Percentiles rank a stretch among this genome's conserved stretches.
These are phyloP conservation scores for Aureobasidium mangrovei DNA, from an alignment of 2,329 filamentous ascomycete species.

Conservation along the genomic window DNA sequence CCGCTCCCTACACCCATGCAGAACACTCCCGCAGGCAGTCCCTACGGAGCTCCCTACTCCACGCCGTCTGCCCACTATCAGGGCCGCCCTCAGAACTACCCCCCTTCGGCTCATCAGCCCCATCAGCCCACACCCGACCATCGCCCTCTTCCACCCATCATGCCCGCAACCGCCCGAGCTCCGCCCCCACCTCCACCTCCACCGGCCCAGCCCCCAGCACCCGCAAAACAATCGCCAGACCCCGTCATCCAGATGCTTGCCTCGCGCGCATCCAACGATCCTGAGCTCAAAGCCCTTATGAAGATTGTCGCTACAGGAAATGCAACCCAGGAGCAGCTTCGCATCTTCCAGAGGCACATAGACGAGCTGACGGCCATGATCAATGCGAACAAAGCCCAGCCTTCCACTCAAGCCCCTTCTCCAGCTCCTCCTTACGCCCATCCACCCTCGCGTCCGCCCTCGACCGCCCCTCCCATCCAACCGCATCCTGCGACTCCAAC, in stretches of 20 bases:
- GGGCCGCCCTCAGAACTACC: background rate
- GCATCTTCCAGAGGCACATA: constrained; percentile 71
- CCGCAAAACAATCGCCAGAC: constrained; percentile 39
- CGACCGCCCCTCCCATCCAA: constrained; percentile 5
- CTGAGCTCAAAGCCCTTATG: constrained; percentile 68
- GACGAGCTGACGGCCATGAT: constrained; percentile 60
- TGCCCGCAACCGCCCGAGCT: constrained; percentile 17
- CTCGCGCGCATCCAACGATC: constrained; percentile 64
- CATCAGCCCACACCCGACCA: constrained; percentile 20
- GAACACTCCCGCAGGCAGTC: constrained; percentile 20
- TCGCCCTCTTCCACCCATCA: constrained; percentile 20
- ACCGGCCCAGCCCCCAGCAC: constrained; percentile 13
- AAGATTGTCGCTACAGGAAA: constrained; percentile 70
- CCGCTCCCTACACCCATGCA: constrained; percentile 17
- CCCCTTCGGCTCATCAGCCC: background rate
- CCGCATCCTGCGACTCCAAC: background rate
- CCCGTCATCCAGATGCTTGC: constrained; percentile 75
- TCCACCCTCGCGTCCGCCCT: constrained; percentile 1
- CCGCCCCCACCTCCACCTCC: constrained; percentile 15
- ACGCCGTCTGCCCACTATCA: background rate
- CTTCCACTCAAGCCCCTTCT: constrained; percentile 16
- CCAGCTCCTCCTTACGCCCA: constrained; percentile 2
- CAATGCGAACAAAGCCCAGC: constrained; percentile 30
- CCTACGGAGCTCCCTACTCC: constrained; percentile 8
- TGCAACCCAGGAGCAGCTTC: constrained; percentile 61